Conservation (phyloP, 208 protist genomes). For the Kentomonas sorsogonicus region DNA sequence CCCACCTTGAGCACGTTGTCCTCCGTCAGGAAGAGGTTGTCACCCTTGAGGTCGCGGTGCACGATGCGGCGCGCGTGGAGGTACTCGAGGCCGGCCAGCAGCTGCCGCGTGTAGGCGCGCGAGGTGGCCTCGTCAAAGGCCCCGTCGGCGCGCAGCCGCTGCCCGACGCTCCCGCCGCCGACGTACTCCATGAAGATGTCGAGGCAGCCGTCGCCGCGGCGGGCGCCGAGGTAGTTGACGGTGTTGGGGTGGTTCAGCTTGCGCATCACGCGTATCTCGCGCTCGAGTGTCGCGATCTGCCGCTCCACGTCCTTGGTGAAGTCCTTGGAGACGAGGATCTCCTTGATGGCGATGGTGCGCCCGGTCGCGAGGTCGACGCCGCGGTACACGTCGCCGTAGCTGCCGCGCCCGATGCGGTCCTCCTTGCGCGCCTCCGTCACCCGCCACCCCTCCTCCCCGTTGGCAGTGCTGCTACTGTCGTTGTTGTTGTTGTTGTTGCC, state of each 20-base stretch:
- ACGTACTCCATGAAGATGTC: slow-evolving; percentile 92
- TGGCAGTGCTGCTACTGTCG: background rate
- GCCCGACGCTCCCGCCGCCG: slow-evolving; percentile 74
- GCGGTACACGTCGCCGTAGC: slow-evolving; percentile 79
- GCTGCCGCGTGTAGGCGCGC: slow-evolving; percentile 71
- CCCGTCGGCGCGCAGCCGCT: slow-evolving; percentile 45
- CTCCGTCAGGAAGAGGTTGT: slow-evolving; percentile 87
- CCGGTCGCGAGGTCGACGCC: slow-evolving; percentile 73
- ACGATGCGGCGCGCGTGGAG: slow-evolving; percentile 81
- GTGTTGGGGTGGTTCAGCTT: slow-evolving; percentile 88
- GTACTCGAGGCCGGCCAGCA: slow-evolving; percentile 84
- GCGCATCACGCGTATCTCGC: slow-evolving; percentile 91
- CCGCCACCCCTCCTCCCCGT: slow-evolving; percentile 18
- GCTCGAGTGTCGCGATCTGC: slow-evolving; percentile 73
- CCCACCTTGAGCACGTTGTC: slow-evolving; percentile 76
- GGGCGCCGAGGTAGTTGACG: slow-evolving; percentile 80
- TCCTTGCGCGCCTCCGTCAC: slow-evolving; percentile 28
- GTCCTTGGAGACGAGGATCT: slow-evolving; percentile 77
- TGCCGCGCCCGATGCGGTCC: slow-evolving; percentile 75
- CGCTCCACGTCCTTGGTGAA: slow-evolving; percentile 75
- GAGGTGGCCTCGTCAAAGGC: slow-evolving; percentile 62
- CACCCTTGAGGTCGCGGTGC: slow-evolving; percentile 90
- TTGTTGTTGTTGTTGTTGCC: background rate
- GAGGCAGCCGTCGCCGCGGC: slow-evolving; percentile 64
- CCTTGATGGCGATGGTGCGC: slow-evolving; percentile 75